Evolutionary conservation across 2,329 filamentous ascomycete genomes (phyloP).

Genomic region (Aspergillus sp.): DNA sequence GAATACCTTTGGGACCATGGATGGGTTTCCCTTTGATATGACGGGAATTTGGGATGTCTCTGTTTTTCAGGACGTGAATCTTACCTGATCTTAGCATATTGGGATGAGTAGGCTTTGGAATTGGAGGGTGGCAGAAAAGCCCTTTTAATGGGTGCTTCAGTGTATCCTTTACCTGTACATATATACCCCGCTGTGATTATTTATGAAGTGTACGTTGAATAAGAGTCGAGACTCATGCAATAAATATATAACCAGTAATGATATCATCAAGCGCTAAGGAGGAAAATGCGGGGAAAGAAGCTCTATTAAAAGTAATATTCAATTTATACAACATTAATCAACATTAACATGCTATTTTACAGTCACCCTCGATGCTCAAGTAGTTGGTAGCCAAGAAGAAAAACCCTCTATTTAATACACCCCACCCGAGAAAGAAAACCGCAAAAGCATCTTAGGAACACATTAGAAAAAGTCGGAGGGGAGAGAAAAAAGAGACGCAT

Average conservation of each 20-base stretch:
- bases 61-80: constrained; percentile 42
- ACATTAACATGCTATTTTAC: constrained; percentile 37
- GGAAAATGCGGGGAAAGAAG: neutral
- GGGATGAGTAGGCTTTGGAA: neutral
- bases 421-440: constrained; percentile 23
- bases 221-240: neutral
- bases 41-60: constrained; percentile 48
- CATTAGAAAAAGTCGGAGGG: constrained; percentile 16
- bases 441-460: constrained; percentile 17
- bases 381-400: constrained; percentile 19
- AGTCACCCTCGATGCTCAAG: constrained; percentile 30
- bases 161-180: neutral
- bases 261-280: neutral
- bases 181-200: constrained; percentile 3
- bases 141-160: neutral
- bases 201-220: constrained; percentile 2
- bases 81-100: constrained; percentile 14
- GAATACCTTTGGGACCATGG: constrained; percentile 47
- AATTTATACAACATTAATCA: constrained; percentile 27
- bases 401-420: constrained; percentile 29
- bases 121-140: neutral
- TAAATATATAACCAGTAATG: neutral
- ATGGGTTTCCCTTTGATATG: constrained; percentile 48
- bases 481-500: constrained; percentile 10
- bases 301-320: constrained; percentile 13